Base-by-base conservation (phyloP, 2,329 filamentous ascomycete genomes). In the Alternaria dauci region DNA sequence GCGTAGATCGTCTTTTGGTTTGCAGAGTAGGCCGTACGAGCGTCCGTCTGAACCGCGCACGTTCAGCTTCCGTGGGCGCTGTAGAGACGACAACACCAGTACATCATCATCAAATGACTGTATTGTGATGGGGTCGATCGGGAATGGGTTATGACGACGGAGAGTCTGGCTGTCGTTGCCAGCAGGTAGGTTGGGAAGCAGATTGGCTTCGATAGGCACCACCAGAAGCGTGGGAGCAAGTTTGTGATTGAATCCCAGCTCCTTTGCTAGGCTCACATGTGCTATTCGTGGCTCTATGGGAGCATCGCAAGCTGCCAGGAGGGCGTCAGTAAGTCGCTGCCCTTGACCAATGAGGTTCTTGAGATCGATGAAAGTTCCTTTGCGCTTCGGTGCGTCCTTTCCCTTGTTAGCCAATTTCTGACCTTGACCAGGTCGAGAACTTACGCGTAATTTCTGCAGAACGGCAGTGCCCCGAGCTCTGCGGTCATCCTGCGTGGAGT, bases 1-100 rank as follows among this genome's bases (percentile, higher is more conserved):
- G 52, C 95, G 91, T 25, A 99, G 86, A 77, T 99, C 96, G 76
- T 99, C 95, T 78, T 98, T 98, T 8, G 95, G 96, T 75, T 99
- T 99, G 82, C 96, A 96, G 57, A 99, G 85, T 8, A 99, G 87
- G 66, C 92, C 92, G 77, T 99, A 99, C 18, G 86, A 85, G 59
- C 90, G 91, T 8, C 96, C 95, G 78, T 99, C 93, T 0, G 92
- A 94, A 0, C 94, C 95, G 55, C 92, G 87, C 7, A 95, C 91
- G 16, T 89, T 95, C 55, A 99, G 87, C 69, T 94, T 95, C 52
- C 94, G 89, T 12, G 96, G 95, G 69, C 95, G 94, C 59, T 97
- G 94, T 4, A 99, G 85, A 2, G 96, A 99, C 58, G 91, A 92
- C 20, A 99, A 83, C 4, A 99, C 91, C 25, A 96, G 81, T 0